Evolutionary conservation across 2,329 filamentous ascomycete genomes (phyloP).

Genomic region (Magnaporthiopsis poae): DNA sequence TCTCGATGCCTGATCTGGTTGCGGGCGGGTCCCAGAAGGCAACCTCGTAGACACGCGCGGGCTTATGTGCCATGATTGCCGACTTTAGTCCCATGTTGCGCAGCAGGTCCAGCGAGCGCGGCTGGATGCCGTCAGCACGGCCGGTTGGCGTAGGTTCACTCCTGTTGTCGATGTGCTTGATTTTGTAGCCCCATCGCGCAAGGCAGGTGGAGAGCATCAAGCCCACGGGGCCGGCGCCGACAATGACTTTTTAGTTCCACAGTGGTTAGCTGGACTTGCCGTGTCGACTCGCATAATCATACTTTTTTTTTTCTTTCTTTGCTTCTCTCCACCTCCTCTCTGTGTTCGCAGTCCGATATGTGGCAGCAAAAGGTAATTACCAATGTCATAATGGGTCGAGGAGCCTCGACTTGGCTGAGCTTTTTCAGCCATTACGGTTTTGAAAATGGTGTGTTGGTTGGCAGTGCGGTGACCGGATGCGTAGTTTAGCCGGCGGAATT

Average conservation of each 20-base stretch:
- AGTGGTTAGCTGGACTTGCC: neutral
- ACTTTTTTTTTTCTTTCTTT: neutral
- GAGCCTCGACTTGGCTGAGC: conserved; percentile 1
- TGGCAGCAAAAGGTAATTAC: conserved; percentile 7
- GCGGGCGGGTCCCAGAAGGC: conserved; percentile 60
- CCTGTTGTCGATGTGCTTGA: conserved; percentile 90
- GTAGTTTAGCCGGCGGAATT: neutral
- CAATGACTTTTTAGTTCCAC: conserved; percentile 52
- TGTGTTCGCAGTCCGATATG: neutral
- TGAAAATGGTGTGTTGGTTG: neutral
- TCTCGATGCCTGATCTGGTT: conserved; percentile 47
- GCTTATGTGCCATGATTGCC: conserved; percentile 76
- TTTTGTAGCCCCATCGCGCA: conserved; percentile 84
- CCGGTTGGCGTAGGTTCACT: conserved; percentile 75
- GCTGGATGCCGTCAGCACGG: conserved; percentile 85
- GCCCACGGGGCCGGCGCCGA: conserved; percentile 82
- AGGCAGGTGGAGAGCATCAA: conserved; percentile 80
- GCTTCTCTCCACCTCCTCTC: neutral
- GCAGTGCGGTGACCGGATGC: neutral
- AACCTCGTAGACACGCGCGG: conserved; percentile 73
- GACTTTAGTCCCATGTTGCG: conserved; percentile 85
- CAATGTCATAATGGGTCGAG: conserved; percentile 16
- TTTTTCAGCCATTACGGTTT: neutral
- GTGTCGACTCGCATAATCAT: too few relatives aligned
- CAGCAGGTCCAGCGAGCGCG: conserved; percentile 74